These are phyloP conservation scores for Sphaceloma murrayae DNA, from an alignment of 2,329 filamentous ascomycete genomes.

Conservation along the genomic window DNA sequence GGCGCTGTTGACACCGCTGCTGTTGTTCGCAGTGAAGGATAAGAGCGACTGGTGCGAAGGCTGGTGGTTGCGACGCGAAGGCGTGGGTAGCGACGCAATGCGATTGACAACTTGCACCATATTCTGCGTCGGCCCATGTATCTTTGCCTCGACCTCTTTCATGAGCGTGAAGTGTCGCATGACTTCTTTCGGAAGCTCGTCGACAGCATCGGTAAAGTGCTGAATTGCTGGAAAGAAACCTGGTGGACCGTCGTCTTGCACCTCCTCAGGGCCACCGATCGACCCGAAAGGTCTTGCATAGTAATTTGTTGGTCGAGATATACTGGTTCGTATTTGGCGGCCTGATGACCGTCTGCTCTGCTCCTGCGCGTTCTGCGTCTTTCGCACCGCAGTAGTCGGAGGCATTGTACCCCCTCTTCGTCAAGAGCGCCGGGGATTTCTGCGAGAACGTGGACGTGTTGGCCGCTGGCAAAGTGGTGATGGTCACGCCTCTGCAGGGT, in stretches of 20 bases:
- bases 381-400: conserved; percentile 18
- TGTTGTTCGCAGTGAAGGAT: conserved; percentile 33
- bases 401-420: conserved; percentile 18
- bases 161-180: conserved; percentile 91
- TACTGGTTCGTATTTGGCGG: conserved; percentile 38
- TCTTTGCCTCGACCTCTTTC: conserved; percentile 96
- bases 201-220: conserved; percentile 82
- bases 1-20: conserved; percentile 28
- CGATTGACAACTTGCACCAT: conserved; percentile 65
- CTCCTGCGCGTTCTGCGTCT: conserved; percentile 18
- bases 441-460: no score
- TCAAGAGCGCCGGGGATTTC: background rate
- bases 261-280: conserved; percentile 28
- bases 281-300: conserved; percentile 41
- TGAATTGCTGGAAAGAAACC: conserved; percentile 58
- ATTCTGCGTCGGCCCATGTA: conserved; percentile 76
- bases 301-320: conserved; percentile 41
- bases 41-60: conserved; percentile 24
- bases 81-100: conserved; percentile 42
- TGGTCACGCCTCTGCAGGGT: no score
- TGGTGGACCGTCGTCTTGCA: conserved; percentile 26
- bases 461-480: no score
- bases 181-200: conserved; percentile 86
- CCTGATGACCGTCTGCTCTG: conserved; percentile 28
- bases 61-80: conserved; percentile 26